Conservation (phyloP, 2,329 filamentous ascomycete species). For the Cyphellophora attinorum region DNA sequence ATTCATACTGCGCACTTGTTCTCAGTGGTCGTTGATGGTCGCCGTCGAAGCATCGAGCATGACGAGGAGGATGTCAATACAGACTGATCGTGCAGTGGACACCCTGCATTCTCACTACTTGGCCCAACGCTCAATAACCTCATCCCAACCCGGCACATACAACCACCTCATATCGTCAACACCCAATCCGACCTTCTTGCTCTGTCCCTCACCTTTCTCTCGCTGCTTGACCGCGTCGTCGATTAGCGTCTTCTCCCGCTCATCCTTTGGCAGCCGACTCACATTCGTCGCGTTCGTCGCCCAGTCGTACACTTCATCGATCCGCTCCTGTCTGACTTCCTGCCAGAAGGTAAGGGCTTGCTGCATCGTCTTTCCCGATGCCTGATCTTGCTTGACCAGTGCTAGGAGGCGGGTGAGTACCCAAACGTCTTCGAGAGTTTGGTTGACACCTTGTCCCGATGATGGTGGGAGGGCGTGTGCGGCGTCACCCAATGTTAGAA, state of each 20-base stretch:
- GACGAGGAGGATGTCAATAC: no score
- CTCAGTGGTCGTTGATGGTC: no score
- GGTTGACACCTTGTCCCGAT: slow-evolving; percentile 45
- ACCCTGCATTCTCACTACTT: no score
- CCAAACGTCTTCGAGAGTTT: slow-evolving; percentile 47
- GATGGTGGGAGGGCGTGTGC: slow-evolving; percentile 47
- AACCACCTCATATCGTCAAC: slow-evolving; percentile 34
- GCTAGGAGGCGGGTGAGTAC: slow-evolving; percentile 33
- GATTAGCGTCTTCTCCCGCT: slow-evolving; percentile 7
- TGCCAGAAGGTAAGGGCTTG: slow-evolving; percentile 37
- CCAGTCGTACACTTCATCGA: slow-evolving; percentile 36
- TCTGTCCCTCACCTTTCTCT: no score
- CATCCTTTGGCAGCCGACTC: slow-evolving; percentile 32
- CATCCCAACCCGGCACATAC: slow-evolving; percentile 31
- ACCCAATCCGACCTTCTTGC: no score
- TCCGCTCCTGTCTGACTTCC: slow-evolving; percentile 35
- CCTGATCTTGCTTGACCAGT: slow-evolving; percentile 22
- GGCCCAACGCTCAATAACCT: slow-evolving; percentile 24
- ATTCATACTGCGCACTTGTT: no score
- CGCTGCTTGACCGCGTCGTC: slow-evolving; percentile 9
- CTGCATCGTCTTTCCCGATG: slow-evolving; percentile 31
- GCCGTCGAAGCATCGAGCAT: no score
- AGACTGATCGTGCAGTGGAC: no score
- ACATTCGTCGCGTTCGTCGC: slow-evolving; percentile 40
- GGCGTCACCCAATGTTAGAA: slow-evolving; percentile 48